Base-by-base conservation (phyloP, 345 rosid species). In the Lepidium africanum region DNA sequence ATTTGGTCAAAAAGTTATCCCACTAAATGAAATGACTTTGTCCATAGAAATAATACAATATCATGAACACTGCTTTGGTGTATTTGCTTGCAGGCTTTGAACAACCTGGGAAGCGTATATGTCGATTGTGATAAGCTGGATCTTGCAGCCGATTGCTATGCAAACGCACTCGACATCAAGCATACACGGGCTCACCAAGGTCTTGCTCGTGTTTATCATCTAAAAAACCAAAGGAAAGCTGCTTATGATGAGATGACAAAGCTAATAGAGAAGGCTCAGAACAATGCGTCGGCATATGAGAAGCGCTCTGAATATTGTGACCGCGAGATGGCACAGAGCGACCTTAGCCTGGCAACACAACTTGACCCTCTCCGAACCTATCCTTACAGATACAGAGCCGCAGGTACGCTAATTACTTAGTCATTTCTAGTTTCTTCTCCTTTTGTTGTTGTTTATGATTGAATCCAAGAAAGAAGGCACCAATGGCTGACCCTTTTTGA, bases 161-260 rank as follows among this genome's bases (percentile, higher is more conserved):
- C 70, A 79, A 91, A 78, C 42, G 99, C 99, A 3, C 93, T 91
- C 64, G 82, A 86, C 80, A 89, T 91, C 70, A 95, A 91, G 81
- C 99, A 95, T 75, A 91, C 99, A 16, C 73, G 96, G 77, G 97
- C 99, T 35, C 99, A 91, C 77, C 97, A 95, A 71, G 97, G 98
- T 71, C 83, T 95, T 32, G 97, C 97, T 30, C 86, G 92, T 32
- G 96, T 95, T 47, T 87, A 85, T 73, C 91, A 91, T 76, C 83
- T 91, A 10, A 91, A 86, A 78, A 85, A 87, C 67, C 88, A 87
- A 53, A 81, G 88, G 16, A 87, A 91, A 84, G 83, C 88, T 41
- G 97, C 97, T 35, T 91, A 86, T 45, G 96, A 89, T 68, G 97
- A 95, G 83, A 91, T 95, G 99, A 91, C 99, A 52, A 91, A 88